Evolutionary conservation across 2,329 filamentous ascomycete genomes (phyloP).

Genomic region (Hymenoscyphus salicellus): DNA sequence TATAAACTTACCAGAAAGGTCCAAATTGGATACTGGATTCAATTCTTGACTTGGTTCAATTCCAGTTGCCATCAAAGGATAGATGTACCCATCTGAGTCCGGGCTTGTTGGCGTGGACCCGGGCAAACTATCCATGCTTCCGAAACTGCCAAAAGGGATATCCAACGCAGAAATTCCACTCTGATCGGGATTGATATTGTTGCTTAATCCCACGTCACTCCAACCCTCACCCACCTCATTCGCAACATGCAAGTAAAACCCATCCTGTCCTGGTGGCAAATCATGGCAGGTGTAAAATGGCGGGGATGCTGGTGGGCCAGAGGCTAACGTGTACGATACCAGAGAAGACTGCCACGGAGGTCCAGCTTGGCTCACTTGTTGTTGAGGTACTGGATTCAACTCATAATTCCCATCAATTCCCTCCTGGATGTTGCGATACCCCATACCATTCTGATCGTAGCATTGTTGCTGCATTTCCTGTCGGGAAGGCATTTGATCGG

Average conservation of each 20-base stretch:
- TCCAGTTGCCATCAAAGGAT: slow-evolving; percentile 19
- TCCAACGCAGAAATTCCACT: slow-evolving; percentile 25
- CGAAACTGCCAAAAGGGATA: slow-evolving; percentile 26
- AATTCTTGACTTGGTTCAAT: slow-evolving; percentile 16
- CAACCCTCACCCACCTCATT: slow-evolving; percentile 23
- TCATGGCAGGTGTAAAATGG: slow-evolving; percentile 18
- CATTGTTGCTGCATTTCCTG: neutral
- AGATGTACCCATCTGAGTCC: slow-evolving; percentile 26
- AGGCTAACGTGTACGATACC: slow-evolving; percentile 24
- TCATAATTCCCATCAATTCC: slow-evolving; percentile 9
- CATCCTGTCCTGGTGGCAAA: slow-evolving; percentile 19
- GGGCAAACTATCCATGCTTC: slow-evolving; percentile 23
- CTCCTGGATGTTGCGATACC: slow-evolving; percentile 14
- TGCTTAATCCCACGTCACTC: slow-evolving; percentile 15
- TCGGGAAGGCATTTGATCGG: slow-evolving; percentile 3
- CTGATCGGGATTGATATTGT: slow-evolving; percentile 16
- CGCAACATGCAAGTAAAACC: slow-evolving; percentile 18
- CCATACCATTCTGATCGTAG: slow-evolving; percentile 6
- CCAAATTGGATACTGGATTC: slow-evolving; percentile 20
- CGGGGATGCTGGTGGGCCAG: slow-evolving; percentile 19
- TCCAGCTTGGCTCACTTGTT: slow-evolving; percentile 11
- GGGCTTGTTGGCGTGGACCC: slow-evolving; percentile 18
- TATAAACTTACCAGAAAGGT: slow-evolving; percentile 24
- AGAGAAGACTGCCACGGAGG: slow-evolving; percentile 20
- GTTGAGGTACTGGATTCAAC: slow-evolving; percentile 18